Conservation (phyloP, 2,329 filamentous ascomycete species). For the Diaporthe caulivora region DNA sequence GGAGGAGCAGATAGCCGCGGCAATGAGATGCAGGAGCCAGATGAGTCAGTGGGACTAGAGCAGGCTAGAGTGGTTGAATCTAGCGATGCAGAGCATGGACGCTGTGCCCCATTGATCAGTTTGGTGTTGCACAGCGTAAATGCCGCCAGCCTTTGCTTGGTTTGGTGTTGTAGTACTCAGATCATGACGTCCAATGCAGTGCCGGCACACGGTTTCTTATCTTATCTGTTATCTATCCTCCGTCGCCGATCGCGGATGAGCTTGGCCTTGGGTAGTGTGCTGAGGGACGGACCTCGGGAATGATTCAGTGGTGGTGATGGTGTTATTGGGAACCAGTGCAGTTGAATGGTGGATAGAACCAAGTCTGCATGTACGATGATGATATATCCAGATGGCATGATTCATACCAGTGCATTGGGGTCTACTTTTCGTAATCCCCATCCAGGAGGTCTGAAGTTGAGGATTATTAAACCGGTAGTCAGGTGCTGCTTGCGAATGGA, state of each 20-base stretch:
- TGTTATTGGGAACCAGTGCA: not conserved
- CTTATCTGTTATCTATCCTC: slow-evolving; percentile 32
- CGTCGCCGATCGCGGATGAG: slow-evolving; percentile 4
- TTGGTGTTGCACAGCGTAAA: not conserved
- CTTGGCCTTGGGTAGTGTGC: not conserved
- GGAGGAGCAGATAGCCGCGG: not conserved
- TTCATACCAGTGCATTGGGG: slow-evolving; percentile 19
- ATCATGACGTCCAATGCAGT: slow-evolving; percentile 24
- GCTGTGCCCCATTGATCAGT: not conserved
- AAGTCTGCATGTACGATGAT: not conserved
- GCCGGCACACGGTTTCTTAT: slow-evolving; percentile 28
- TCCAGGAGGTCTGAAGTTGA: not conserved
- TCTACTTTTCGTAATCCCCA: not conserved
- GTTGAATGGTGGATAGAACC: not conserved
- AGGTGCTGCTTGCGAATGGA: not conserved
- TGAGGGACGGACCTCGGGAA: not conserved
- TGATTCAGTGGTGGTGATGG: slow-evolving; percentile 4
- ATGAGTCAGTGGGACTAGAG: slow-evolving; percentile 6
- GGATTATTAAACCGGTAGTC: not conserved
- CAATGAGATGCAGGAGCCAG: not conserved
- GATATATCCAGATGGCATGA: slow-evolving; percentile 8
- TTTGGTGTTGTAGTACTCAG: slow-evolving; percentile 9
- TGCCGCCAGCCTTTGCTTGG: not conserved
- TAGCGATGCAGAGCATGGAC: not conserved
- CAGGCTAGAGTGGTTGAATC: not conserved